Percentiles rank a stretch among this genome's conserved stretches.
phyloP scores from a whole-genome alignment of 768 basidiomycete species.

The Tricholoma furcatifolium region DNA sequence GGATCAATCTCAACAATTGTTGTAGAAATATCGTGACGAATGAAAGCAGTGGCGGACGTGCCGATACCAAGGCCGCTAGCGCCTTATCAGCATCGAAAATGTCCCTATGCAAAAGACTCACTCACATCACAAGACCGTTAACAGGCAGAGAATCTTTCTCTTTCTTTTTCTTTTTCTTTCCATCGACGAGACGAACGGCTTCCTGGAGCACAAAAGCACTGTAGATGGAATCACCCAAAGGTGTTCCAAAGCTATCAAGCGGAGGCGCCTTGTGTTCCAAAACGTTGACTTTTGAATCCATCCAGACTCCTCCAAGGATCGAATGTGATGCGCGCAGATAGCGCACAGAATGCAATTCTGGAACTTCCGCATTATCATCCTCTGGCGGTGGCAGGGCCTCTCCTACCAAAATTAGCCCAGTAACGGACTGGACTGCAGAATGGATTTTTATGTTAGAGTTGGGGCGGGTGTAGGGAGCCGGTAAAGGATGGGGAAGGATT shows the following conservation, averaged over 20 bases:
- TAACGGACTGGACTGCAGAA: conserved; percentile 66
- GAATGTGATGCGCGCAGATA: conserved; percentile 68
- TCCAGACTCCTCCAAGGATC: conserved; percentile 79
- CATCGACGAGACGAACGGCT: conserved; percentile 68
- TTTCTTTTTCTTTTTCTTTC: conserved; percentile 29
- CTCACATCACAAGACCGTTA: conserved; percentile 74
- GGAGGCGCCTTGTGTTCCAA: conserved; percentile 39
- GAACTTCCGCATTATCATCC: conserved; percentile 25
- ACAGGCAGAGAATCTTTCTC: conserved; percentile 35
- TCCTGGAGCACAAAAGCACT: conserved; percentile 86
- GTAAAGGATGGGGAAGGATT: conserved; percentile 54
- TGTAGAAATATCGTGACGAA: conserved; percentile 63
- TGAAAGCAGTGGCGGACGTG: conserved; percentile 74
- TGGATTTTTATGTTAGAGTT: conserved; percentile 61
- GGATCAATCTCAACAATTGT: conserved; percentile 95
- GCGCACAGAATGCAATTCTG: conserved; percentile 49
- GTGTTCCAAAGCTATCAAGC: conserved; percentile 50
- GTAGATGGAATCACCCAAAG: conserved; percentile 80
- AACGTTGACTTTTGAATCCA: conserved; percentile 45
- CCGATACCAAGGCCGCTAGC: conserved; percentile 86
- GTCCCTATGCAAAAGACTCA: not conserved
- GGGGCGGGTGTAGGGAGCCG: conserved; percentile 49
- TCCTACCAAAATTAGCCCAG: conserved; percentile 81
- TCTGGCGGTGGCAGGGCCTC: conserved; percentile 51
- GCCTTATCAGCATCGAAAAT: conserved; percentile 9